phyloP scores from a whole-genome alignment of 2,329 filamentous ascomycete genomes.

The Beauveria sp. region DNA sequence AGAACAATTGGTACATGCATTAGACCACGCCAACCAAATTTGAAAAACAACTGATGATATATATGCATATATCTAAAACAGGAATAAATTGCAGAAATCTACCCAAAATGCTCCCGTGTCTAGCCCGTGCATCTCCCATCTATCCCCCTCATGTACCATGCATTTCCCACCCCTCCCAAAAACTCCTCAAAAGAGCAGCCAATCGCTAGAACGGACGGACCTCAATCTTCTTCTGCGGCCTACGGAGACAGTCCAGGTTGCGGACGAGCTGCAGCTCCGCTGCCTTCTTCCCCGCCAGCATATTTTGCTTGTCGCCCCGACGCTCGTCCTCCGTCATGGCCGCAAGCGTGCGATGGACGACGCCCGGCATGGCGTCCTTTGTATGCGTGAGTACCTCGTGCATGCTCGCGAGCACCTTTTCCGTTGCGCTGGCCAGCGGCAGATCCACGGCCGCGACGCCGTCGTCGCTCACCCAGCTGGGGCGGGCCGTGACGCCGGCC shows the following conservation, averaged over 20 bases:
- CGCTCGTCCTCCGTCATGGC: constrained; percentile 37
- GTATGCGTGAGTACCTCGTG: constrained; percentile 71
- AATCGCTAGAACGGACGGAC: constrained; percentile 34
- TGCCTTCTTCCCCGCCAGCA: constrained; percentile 66
- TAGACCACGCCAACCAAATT: not conserved
- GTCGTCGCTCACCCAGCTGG: constrained; percentile 73
- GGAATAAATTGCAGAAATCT: not conserved
- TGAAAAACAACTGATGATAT: too few species aligned
- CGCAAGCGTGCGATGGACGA: constrained; percentile 36
- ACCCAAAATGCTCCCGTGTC: not conserved
- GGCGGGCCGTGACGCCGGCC: constrained; percentile 38
- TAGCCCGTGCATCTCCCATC: not conserved
- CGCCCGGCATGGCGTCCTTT: constrained; percentile 51
- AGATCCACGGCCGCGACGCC: constrained; percentile 60
- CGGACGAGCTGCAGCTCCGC: constrained; percentile 79
- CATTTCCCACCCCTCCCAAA: not conserved
- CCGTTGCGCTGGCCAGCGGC: constrained; percentile 73
- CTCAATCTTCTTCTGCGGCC: constrained; percentile 57
- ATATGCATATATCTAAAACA: not conserved
- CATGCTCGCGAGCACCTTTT: constrained; percentile 90
- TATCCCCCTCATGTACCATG: not conserved
- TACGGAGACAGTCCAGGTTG: constrained; percentile 59
- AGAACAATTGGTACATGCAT: not conserved
- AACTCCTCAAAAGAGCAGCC: not conserved
- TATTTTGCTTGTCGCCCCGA: constrained; percentile 50